A percentile compares a stretch with the other conserved stretches of the same genome.
Conservation (phyloP, 768 basidiomycete genomes). For the Calocera cornea region DNA sequence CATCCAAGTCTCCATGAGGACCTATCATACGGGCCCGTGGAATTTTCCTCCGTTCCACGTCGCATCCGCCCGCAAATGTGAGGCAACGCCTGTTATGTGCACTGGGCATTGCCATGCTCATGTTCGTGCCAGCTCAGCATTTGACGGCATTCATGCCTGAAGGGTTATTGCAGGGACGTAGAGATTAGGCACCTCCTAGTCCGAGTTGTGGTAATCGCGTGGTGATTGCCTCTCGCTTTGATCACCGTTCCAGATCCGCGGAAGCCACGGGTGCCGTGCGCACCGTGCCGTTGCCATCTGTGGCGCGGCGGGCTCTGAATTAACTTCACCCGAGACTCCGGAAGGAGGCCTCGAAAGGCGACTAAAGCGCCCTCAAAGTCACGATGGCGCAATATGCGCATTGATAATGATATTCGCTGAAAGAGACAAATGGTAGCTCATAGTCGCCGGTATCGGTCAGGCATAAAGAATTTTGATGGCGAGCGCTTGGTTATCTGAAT, state of each 20-base stretch:
- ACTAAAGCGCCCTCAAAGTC: background rate
- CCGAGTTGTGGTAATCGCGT: background rate
- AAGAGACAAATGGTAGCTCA: background rate
- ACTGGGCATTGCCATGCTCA: background rate
- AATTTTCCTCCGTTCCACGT: constrained; percentile 1
- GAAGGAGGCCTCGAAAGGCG: background rate
- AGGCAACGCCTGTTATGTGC: background rate
- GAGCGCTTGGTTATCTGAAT: background rate
- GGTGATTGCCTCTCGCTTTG: background rate
- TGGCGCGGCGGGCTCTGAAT: constrained; percentile 5
- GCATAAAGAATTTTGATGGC: background rate
- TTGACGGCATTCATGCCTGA: background rate
- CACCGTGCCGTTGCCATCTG: background rate
- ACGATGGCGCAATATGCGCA: background rate
- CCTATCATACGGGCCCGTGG: background rate
- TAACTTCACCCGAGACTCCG: constrained; percentile 3
- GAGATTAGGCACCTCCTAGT: background rate
- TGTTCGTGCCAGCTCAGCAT: background rate
- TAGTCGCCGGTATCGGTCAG: background rate
- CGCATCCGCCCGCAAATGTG: background rate
- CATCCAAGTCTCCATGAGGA: constrained; percentile 1
- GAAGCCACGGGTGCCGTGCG: background rate
- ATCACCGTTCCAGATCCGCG: background rate
- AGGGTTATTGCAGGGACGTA: background rate
- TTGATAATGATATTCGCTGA: background rate